Conservation (phyloP, 2,329 filamentous ascomycete species). For the Dothistroma septosporum region DNA sequence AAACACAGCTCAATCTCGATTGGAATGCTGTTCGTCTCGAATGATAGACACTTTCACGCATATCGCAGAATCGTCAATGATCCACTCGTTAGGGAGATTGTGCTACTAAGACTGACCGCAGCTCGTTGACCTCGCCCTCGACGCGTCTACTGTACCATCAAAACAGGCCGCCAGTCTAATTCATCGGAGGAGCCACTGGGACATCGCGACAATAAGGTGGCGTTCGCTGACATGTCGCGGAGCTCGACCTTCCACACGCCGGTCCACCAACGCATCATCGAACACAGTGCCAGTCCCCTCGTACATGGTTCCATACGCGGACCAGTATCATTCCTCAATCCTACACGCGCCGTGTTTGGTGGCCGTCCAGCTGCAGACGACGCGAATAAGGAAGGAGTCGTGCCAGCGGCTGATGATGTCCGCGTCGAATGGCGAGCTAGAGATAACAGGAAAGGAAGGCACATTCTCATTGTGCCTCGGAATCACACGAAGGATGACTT, state of each 20-base stretch:
- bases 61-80: no score
- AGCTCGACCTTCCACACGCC: background rate
- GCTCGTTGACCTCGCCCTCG: no score
- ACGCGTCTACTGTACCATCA: no score
- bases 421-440: slow-evolving; percentile 8
- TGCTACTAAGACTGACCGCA: no score
- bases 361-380: background rate
- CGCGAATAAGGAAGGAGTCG: background rate
- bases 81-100: no score
- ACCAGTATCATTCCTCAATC: slow-evolving; percentile 8
- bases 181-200: no score
- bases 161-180: no score
- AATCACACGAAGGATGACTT: slow-evolving; percentile 16
- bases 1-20: no score
- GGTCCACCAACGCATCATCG: slow-evolving; percentile 3
- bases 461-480: slow-evolving; percentile 35
- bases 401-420: background rate
- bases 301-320: background rate
- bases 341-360: slow-evolving; percentile 4
- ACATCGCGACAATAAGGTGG: no score
- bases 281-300: background rate
- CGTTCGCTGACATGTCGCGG: background rate
- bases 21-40: no score
- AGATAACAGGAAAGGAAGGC: slow-evolving; percentile 25
- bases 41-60: no score